Evolutionary conservation across 2,329 filamentous ascomycete species (phyloP), one percentile per base, ranked within the genome.

Genomic region (Venturiaceae sp.): DNA sequence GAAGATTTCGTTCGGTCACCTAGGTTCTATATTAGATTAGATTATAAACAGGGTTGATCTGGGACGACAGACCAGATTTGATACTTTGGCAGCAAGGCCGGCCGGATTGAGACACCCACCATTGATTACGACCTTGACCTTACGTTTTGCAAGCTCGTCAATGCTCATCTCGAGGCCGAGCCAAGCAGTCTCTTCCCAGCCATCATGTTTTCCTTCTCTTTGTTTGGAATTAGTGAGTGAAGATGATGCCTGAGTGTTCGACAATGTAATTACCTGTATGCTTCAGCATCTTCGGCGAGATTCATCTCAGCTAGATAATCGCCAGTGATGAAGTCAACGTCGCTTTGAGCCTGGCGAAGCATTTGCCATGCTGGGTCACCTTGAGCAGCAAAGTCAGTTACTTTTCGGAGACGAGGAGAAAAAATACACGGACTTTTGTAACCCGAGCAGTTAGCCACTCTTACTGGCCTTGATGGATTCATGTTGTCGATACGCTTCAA

Each of bases 91-190:
- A 2, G 81, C 78, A 16, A 84, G 64, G 0, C 75, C 79, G 59
- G 72, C 72, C 0, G 82, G 82, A 59, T 83, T 80, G 16, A 80
- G 72, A 2, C 76, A 79, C 0, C 82, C 82, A 2, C 81, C 81
- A 62, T 84, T 83, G 58, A 82, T 71, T 36, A 82, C 71, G 13
- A 83, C 71, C 60, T 80, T 81, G 68, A 83, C 83, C 0, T 72
- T 65, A 60, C 80, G 76, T 53, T 76, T 68, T 1, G 73, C 67
- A 61, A 80, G 70, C 5, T 78, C 64, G 3, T 76, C 68, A 3
- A 83, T 71, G 0, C 72, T 74, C 63, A 76, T 66, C 61, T 74
- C 66, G 26, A 80, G 67, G 1, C 75, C 77, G 58, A 78, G 74
- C 78, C 77, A 78, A 53, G 77, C 73, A 32, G 74, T 78, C 36